Percentiles rank a stretch among this genome's conserved stretches.
Conservation (phyloP, 768 basidiomycete genomes). For the Serendipita indica region DNA sequence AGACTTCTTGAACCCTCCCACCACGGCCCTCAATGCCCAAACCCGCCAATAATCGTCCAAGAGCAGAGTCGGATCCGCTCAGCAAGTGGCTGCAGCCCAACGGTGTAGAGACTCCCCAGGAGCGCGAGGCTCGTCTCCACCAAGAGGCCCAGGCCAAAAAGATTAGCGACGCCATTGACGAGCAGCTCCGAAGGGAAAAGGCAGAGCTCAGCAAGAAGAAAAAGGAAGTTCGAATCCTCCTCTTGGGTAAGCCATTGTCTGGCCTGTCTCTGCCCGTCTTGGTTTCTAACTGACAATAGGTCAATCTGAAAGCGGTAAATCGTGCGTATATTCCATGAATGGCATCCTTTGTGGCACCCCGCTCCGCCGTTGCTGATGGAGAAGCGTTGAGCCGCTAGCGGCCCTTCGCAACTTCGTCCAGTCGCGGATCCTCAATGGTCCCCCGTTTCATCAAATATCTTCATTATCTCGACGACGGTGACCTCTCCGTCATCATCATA, state of each 20-base stretch:
- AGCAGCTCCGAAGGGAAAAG: constrained; percentile 33
- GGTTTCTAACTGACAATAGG: constrained; percentile 11
- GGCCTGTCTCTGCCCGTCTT: neutral
- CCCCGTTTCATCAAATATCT: too few relatives aligned
- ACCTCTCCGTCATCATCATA: too few relatives aligned
- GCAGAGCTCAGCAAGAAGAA: constrained; percentile 27
- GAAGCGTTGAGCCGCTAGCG: neutral
- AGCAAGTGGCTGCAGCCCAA: neutral
- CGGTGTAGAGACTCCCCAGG: constrained; percentile 27
- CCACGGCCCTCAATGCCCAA: too few relatives aligned
- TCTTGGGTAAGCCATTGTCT: constrained; percentile 33
- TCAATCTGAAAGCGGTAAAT: constrained; percentile 9
- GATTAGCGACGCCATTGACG: constrained; percentile 41
- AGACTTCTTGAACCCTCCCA: too few relatives aligned
- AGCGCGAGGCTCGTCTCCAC: constrained; percentile 27
- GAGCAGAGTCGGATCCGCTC: neutral
- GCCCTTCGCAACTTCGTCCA: too few relatives aligned
- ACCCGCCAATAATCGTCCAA: too few relatives aligned
- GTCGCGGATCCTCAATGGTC: too few relatives aligned
- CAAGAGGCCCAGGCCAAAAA: constrained; percentile 37
- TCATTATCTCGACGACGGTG: too few relatives aligned
- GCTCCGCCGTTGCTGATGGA: neutral
- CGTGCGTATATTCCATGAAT: neutral
- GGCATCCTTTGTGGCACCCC: neutral
- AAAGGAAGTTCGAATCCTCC: constrained; percentile 34